phyloP scores from a whole-genome alignment of 129 eudicot species.

The Sambucus nigra region DNA sequence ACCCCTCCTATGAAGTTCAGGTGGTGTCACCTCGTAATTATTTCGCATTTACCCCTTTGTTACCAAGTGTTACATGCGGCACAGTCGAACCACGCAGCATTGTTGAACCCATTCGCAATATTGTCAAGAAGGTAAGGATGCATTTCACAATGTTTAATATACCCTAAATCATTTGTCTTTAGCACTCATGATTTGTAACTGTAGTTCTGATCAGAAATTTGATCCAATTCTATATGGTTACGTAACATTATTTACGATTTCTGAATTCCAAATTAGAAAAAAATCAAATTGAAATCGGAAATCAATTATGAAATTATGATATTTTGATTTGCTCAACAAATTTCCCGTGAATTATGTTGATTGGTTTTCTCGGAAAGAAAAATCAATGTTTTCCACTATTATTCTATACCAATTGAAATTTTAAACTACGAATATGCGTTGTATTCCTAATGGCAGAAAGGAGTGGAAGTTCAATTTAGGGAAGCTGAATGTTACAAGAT shows the following conservation, averaged over 20 bases:
- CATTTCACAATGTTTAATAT: too few species aligned
- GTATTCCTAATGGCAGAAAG: conserved; percentile 36
- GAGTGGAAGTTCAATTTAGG: conserved; percentile 31
- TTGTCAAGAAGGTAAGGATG: conserved; percentile 44
- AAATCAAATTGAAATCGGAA: too few species aligned
- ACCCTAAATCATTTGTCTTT: neutral
- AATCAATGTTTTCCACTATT: too few species aligned
- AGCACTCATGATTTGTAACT: conserved; percentile 1
- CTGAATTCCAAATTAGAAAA: too few species aligned
- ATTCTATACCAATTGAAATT: neutral
- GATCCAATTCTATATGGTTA: too few species aligned
- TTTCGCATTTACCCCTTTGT: conserved; percentile 75
- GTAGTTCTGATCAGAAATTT: too few species aligned
- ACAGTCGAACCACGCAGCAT: conserved; percentile 96
- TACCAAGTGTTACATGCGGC: conserved; percentile 87
- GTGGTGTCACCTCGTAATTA: conserved; percentile 79
- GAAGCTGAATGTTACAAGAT: conserved; percentile 90
- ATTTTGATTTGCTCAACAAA: too few species aligned
- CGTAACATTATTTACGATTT: too few species aligned
- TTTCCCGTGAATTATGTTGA: too few species aligned
- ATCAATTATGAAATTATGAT: too few species aligned
- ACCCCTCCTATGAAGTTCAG: conserved; percentile 51
- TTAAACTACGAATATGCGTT: neutral
- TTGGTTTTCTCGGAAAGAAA: too few species aligned
- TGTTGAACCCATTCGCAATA: conserved; percentile 81